phyloP scores from a whole-genome alignment of 2,329 filamentous ascomycete genomes.

The Madurella mycetomatis region DNA sequence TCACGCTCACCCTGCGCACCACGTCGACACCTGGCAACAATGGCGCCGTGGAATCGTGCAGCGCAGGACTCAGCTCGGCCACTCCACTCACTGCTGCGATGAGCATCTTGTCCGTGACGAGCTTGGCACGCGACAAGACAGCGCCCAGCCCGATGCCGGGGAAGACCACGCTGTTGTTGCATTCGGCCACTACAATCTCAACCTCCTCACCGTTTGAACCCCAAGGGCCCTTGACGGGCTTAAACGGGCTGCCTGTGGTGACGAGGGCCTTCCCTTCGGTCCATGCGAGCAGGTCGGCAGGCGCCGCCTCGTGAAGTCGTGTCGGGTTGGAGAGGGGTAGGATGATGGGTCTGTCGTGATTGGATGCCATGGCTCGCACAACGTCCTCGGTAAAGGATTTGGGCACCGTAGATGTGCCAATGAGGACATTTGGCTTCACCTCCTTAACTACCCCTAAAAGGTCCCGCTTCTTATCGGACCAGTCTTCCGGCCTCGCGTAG shows the following conservation, averaged over 20 bases:
- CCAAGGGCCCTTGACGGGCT: constrained; percentile 62
- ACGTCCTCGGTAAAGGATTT: constrained; percentile 71
- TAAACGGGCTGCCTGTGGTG: constrained; percentile 79
- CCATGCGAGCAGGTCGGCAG: constrained; percentile 72
- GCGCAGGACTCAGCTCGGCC: constrained; percentile 65
- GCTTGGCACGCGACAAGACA: constrained; percentile 62
- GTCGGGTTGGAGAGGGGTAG: constrained; percentile 86
- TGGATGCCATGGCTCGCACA: constrained; percentile 68
- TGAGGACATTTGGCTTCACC: constrained; percentile 73
- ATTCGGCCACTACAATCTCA: constrained; percentile 61
- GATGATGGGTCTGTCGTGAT: constrained; percentile 68
- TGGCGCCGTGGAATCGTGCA: constrained; percentile 57
- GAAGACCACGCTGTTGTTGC: constrained; percentile 84
- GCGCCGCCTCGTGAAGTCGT: constrained; percentile 74
- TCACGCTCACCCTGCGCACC: constrained; percentile 70
- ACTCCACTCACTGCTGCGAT: constrained; percentile 74
- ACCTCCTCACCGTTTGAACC: constrained; percentile 42
- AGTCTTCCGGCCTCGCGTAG: constrained; percentile 62
- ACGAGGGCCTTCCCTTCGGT: constrained; percentile 72
- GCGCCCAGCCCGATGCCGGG: constrained; percentile 80
- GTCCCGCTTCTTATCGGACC: constrained; percentile 52
- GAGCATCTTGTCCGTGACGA: constrained; percentile 73
- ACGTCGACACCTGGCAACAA: constrained; percentile 72
- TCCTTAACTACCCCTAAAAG: constrained; percentile 64
- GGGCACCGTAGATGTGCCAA: constrained; percentile 78